A percentile compares a stretch with the other conserved stretches of the same genome.
Evolutionary conservation across 2,329 filamentous ascomycete species (phyloP).

Genomic region (Nigrospora oryzae): DNA sequence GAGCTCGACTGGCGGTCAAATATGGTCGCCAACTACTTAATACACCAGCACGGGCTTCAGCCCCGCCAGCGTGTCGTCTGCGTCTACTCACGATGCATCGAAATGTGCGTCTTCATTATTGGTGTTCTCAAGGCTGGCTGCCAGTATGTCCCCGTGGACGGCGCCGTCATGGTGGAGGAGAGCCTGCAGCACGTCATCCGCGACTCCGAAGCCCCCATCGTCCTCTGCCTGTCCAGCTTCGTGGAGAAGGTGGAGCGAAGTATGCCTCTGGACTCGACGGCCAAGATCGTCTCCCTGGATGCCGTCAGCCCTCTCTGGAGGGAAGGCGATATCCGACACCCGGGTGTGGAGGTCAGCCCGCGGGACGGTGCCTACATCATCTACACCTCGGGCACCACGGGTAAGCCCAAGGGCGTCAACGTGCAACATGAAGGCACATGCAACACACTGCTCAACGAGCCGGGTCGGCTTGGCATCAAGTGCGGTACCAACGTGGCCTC

Average conservation of each 20-base stretch:
- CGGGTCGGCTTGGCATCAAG: not conserved
- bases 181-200: constrained; percentile 1
- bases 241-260: constrained; percentile 1
- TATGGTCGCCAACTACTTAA: constrained; percentile 1
- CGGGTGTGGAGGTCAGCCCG: not conserved
- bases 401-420: not conserved
- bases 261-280: not conserved
- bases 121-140: not conserved
- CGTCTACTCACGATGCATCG: not conserved
- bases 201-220: not conserved
- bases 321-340: not conserved
- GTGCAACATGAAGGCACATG: constrained; percentile 1
- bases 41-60: not conserved
- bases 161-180: constrained; percentile 1
- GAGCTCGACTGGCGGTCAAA: constrained; percentile 1
- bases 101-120: not conserved
- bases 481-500: not conserved
- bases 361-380: constrained; percentile 1
- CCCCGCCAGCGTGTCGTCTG: constrained; percentile 1
- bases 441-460: constrained; percentile 1
- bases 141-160: constrained; percentile 1
- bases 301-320: not conserved
- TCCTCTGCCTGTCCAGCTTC: not conserved
- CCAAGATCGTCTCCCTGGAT: not conserved
- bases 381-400: constrained; percentile 1